Percentiles rank a stretch among this genome's conserved stretches.
Conservation (phyloP, 345 rosid species). For the Atalantia buxifolia region DNA sequence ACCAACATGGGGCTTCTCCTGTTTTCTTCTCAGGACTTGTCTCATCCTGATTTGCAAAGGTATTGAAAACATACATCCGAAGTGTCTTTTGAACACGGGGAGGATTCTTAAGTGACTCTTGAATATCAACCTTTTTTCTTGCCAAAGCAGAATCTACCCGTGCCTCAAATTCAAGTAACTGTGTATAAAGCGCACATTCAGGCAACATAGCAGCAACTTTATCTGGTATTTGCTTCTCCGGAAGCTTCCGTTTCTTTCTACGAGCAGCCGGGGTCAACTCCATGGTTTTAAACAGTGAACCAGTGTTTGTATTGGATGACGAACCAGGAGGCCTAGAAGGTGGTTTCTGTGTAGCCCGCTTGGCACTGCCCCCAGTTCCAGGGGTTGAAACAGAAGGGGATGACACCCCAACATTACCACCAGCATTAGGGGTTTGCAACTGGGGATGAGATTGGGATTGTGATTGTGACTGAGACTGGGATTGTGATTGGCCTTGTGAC, state of each 20-base stretch:
- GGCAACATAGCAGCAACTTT: constrained; percentile 47
- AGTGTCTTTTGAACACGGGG: constrained; percentile 42
- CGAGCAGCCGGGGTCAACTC: constrained; percentile 49
- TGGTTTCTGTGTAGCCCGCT: constrained; percentile 43
- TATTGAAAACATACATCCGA: constrained; percentile 49
- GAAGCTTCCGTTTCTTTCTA: constrained; percentile 45
- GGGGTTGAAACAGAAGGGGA: constrained; percentile 39
- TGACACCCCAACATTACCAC: constrained; percentile 22
- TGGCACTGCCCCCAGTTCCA: constrained; percentile 32
- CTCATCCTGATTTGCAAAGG: constrained; percentile 39
- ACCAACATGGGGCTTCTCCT: constrained; percentile 47
- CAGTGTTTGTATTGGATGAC: constrained; percentile 27
- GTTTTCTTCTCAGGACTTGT: constrained; percentile 26
- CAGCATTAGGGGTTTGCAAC: constrained; percentile 27
- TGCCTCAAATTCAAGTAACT: constrained; percentile 55
- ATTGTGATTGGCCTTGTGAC: constrained; percentile 18
- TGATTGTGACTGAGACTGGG: constrained; percentile 12
- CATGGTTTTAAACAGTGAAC: constrained; percentile 47
- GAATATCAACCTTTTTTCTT: constrained; percentile 48
- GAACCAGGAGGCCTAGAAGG: constrained; percentile 45
- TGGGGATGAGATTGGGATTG: constrained; percentile 26
- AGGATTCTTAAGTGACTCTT: constrained; percentile 46
- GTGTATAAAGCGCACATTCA: constrained; percentile 47
- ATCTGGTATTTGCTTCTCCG: constrained; percentile 49
- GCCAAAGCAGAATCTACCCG: constrained; percentile 44